Conservation (phyloP, 192 early-diverging fungal species). For the Kickxella alabastrina region DNA sequence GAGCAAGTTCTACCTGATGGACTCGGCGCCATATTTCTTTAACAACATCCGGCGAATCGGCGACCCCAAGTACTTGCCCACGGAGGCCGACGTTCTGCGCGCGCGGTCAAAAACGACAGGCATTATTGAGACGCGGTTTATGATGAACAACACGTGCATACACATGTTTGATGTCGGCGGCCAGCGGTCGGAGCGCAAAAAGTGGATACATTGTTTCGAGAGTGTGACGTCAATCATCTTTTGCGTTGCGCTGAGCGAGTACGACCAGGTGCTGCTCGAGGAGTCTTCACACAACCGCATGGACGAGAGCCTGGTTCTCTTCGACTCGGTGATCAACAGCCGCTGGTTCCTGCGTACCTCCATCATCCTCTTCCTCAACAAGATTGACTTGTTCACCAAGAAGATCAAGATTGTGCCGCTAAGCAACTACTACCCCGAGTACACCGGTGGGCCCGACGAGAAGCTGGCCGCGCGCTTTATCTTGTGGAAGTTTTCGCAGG, state of each 20-base stretch:
- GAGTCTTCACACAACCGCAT: conserved; percentile 87
- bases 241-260: conserved; percentile 88
- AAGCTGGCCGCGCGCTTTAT: conserved; percentile 85
- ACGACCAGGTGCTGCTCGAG: conserved; percentile 87
- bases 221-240: conserved; percentile 96
- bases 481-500: conserved; percentile 82
- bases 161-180: conserved; percentile 99
- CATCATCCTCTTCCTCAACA: conserved; percentile 93
- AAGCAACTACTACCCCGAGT: conserved; percentile 84
- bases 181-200: conserved; percentile 96
- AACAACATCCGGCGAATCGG: conserved; percentile 82
- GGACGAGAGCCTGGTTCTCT: conserved; percentile 84
- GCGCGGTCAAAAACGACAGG: conserved; percentile 97
- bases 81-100: conserved; percentile 88
- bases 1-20: conserved; percentile 86
- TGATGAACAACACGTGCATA: conserved; percentile 85
- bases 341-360: conserved; percentile 89
- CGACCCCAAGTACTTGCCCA: conserved; percentile 80
- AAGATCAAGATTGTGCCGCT: conserved; percentile 78
- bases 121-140: conserved; percentile 92
- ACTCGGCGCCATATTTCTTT: conserved; percentile 94
- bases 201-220: conserved; percentile 99
- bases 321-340: conserved; percentile 89
- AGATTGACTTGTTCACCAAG: conserved; percentile 81
- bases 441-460: conserved; percentile 69